Evolutionary conservation across 106 monocot genomes (phyloP).

Genomic region (Allium fistulosum): DNA sequence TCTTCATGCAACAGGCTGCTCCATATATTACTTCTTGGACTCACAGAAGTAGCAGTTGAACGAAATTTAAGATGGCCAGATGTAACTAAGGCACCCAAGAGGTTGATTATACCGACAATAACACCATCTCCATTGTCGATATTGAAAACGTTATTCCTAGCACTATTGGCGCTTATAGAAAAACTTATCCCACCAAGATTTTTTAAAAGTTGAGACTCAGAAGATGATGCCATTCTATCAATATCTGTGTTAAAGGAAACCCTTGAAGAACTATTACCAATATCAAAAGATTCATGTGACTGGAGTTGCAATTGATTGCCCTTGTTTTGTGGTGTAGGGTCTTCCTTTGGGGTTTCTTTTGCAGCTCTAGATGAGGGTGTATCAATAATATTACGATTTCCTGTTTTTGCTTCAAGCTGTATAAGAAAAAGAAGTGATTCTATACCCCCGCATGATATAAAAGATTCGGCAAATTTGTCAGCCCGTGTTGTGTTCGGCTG

Average conservation of each 20-base stretch:
- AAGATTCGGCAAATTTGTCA: conserved; percentile 74
- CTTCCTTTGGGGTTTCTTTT: conserved; percentile 6
- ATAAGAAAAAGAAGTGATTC: conserved; percentile 89
- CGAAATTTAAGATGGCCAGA: conserved; percentile 69
- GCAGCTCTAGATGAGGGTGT: conserved; percentile 7
- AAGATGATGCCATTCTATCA: conserved; percentile 36
- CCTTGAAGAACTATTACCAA: conserved; percentile 13
- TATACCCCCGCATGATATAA: conserved; percentile 77
- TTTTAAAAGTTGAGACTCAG: conserved; percentile 49
- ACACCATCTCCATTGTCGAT: conserved; percentile 88
- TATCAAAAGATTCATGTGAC: conserved; percentile 14
- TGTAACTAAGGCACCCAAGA: conserved; percentile 74
- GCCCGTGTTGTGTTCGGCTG: conserved; percentile 81
- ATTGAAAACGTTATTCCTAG: conserved; percentile 79
- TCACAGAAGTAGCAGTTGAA: conserved; percentile 28
- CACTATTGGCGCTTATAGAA: conserved; percentile 74
- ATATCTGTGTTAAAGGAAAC: conserved; percentile 16
- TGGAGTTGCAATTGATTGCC: conserved; percentile 16
- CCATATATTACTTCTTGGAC: conserved; percentile 19
- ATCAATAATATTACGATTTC: conserved; percentile 46
- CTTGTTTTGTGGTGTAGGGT: conserved; percentile 12
- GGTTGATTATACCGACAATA: conserved; percentile 80
- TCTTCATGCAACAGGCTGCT: conserved; percentile 44
- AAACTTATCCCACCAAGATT: conserved; percentile 72
- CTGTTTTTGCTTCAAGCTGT: conserved; percentile 77